Base-by-base conservation (phyloP, 2,329 filamentous ascomycete species). In the Phialophora macrospora region DNA sequence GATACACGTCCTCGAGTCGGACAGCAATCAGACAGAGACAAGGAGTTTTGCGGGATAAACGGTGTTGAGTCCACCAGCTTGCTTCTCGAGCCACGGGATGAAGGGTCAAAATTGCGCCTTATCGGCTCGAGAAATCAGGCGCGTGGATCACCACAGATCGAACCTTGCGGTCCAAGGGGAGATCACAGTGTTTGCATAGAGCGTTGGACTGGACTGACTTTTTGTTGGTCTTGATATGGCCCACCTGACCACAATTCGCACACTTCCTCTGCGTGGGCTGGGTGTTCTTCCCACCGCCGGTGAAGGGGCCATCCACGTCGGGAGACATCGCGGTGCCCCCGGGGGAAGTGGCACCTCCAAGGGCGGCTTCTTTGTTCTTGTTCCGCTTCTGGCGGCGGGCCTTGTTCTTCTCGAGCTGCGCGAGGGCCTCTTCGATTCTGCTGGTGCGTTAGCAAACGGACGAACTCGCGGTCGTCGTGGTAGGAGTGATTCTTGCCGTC, bases 151-250 rank as follows among this genome's bases (percentile, higher is more conserved):
- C 49, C 58, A 66, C 22, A 20, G 59, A 65, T 8, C 56, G 67
- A 58, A 69, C 51, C 34, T 69, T 65, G 68, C 64, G 66, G 38
- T 68, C 60, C 63, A 69, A 28, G 62, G 67, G 67, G 54, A 69
- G 65, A 66, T 70, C 56, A 61, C 70, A 73, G 64, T 67, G 59
- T 60, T 67, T 67, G 71, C 72, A 73, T 26, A 52, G 41, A 49
- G 26, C 41, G 22, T 41, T 52, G 48, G 46, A 34, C 70, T 72
- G 68, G 72, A 79, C 84, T 80, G 86, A 95, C 92, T 97, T 98
- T 82, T 97, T 96, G 83, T 98, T 98, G 55, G 94, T 98, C 80
- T 97, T 97, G 83, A 99, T 99, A 75, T 99, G 95, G 34, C 95
- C 95, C 62, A 96, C 90, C 77, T 95, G 91, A 58, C 95, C 95